Evolutionary conservation across 2,329 filamentous ascomycete genomes (phyloP).

Genomic region (Nothophoma quercina): DNA sequence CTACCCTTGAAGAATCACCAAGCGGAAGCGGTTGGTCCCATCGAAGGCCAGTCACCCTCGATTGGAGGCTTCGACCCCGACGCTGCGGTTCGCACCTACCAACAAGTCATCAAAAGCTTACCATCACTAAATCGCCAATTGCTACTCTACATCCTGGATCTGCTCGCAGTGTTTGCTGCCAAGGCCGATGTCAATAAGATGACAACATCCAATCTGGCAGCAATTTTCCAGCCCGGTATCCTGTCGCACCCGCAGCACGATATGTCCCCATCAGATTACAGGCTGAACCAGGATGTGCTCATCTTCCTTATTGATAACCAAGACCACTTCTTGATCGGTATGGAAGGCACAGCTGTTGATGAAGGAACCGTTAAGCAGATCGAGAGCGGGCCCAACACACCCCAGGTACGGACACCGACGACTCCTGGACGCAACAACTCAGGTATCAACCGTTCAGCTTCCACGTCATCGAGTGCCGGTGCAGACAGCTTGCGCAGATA

Average conservation of each 20-base stretch:
- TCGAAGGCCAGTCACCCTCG: slow-evolving; percentile 69
- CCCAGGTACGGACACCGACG: slow-evolving; percentile 58
- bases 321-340: slow-evolving; percentile 96
- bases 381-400: slow-evolving; percentile 71
- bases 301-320: slow-evolving; percentile 99
- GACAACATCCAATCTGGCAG: slow-evolving; percentile 91
- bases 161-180: slow-evolving; percentile 94
- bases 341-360: slow-evolving; percentile 98
- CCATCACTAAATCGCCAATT: slow-evolving; percentile 93
- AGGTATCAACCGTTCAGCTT: slow-evolving; percentile 76
- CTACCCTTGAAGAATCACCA: slow-evolving; percentile 77
- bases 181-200: slow-evolving; percentile 97
- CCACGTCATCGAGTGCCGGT: slow-evolving; percentile 72
- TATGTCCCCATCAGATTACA: slow-evolving; percentile 94
- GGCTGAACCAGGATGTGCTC: slow-evolving; percentile 92
- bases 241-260: slow-evolving; percentile 93
- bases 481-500: slow-evolving; percentile 86
- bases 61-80: slow-evolving; percentile 77
- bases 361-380: slow-evolving; percentile 74
- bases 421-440: slow-evolving; percentile 60
- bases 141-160: slow-evolving; percentile 91
- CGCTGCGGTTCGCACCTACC: slow-evolving; percentile 81
- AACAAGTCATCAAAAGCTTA: slow-evolving; percentile 88
- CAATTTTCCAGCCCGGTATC: slow-evolving; percentile 97
- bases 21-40: slow-evolving; percentile 73